Percentiles rank a stretch among this genome's conserved stretches.
These are phyloP conservation scores for Pleurotus platypus DNA, from an alignment of 768 basidiomycete genomes.

Conservation along the genomic window DNA sequence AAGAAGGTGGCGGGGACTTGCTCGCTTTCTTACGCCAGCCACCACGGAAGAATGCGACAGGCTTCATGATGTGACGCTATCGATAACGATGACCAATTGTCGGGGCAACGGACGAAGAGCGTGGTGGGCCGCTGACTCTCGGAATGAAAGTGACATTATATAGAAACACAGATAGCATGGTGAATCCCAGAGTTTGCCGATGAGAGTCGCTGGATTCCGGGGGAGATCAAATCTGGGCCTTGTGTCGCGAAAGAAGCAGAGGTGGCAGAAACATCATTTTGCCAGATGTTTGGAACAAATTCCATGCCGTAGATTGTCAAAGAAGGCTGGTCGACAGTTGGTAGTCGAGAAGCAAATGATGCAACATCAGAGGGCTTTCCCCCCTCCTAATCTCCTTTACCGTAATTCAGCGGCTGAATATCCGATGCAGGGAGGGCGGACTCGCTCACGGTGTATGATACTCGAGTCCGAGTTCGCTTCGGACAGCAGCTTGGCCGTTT, in stretches of 20 bases:
- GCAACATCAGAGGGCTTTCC: conserved; percentile 5
- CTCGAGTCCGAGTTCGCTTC: neutral
- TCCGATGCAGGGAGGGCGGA: neutral
- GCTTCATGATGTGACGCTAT: conserved; percentile 5
- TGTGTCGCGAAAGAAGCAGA: conserved; percentile 6
- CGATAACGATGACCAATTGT: neutral
- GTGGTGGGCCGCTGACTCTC: neutral
- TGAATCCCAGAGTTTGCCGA: conserved; percentile 3
- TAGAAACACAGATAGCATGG: neutral
- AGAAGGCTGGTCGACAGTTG: conserved; percentile 5
- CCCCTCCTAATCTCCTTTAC: conserved; percentile 8
- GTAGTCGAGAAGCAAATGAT: conserved; percentile 7
- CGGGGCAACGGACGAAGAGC: neutral
- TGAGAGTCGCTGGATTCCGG: conserved; percentile 1
- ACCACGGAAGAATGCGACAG: conserved; percentile 7
- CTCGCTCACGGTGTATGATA: neutral
- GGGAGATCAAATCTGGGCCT: neutral
- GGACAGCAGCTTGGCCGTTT: neutral
- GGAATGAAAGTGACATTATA: conserved; percentile 5
- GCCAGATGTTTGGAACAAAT: conserved; percentile 4
- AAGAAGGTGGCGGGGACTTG: neutral
- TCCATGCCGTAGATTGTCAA: conserved; percentile 7
- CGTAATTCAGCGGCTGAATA: neutral
- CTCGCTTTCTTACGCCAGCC: conserved; percentile 6
- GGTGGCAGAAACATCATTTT: conserved; percentile 2